phyloP scores from a whole-genome alignment of 2,329 filamentous ascomycete species.

The Elsinoe necatrix region DNA sequence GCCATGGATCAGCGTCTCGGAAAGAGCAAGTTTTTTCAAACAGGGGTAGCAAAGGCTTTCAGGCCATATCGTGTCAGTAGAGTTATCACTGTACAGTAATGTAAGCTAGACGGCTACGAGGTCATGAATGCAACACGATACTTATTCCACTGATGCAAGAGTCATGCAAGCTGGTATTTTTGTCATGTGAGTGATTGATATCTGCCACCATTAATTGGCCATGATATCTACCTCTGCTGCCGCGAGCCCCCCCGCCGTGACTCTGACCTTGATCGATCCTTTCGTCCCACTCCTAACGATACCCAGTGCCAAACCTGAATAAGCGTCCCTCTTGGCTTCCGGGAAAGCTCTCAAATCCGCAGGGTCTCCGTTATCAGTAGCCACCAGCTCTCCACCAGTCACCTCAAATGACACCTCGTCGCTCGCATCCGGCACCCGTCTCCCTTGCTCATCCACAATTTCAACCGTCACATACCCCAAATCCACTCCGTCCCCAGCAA shows the following conservation, averaged over 20 bases:
- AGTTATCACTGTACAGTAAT: not conserved
- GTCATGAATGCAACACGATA: not conserved
- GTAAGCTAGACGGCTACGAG: not conserved
- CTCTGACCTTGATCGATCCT: not conserved
- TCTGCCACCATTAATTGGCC: not conserved
- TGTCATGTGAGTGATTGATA: no score
- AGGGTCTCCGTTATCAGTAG: constrained; percentile 47
- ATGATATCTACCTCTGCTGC: not conserved
- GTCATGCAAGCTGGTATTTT: no score
- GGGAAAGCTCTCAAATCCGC: constrained; percentile 39
- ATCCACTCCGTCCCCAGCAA: constrained; percentile 39
- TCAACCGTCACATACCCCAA: constrained; percentile 40
- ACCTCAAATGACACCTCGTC: constrained; percentile 39
- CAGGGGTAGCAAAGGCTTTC: not conserved
- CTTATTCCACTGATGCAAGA: no score
- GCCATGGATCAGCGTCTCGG: no score
- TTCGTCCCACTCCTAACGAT: constrained; percentile 2
- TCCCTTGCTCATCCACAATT: constrained; percentile 39
- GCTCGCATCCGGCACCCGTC: constrained; percentile 37
- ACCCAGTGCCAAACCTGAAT: constrained; percentile 13
- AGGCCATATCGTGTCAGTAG: not conserved
- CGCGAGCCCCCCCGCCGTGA: not conserved
- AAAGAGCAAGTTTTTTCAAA: no score
- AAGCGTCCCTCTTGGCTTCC: constrained; percentile 12
- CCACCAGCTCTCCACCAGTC: constrained; percentile 39